A percentile compares a stretch with the other conserved stretches of the same genome.
Evolutionary conservation across 345 rosid species (phyloP).

Genomic region (Lumnitzera racemosa): DNA sequence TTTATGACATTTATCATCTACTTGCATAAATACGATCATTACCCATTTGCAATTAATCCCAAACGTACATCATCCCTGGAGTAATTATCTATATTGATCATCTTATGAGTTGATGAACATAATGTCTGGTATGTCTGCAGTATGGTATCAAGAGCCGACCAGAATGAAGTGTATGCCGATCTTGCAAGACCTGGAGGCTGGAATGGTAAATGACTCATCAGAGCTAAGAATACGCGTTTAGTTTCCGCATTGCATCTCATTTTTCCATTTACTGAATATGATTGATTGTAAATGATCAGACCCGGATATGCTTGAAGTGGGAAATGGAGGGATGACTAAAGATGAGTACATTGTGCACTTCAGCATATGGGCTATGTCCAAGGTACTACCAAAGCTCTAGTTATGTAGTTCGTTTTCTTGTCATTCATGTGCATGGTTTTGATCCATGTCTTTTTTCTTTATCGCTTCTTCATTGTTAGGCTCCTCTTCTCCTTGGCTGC

Average conservation of each 20-base stretch:
- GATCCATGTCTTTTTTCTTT: neutral
- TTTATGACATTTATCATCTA: too few species aligned
- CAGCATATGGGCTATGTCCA: constrained; percentile 92
- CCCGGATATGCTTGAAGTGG: constrained; percentile 99
- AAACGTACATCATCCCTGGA: too few species aligned
- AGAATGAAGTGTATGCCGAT: constrained; percentile 70
- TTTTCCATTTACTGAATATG: too few species aligned
- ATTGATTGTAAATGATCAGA: constrained; percentile 27
- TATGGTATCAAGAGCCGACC: constrained; percentile 63
- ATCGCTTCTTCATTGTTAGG: constrained; percentile 8
- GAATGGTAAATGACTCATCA: constrained; percentile 45
- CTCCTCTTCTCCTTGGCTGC: constrained; percentile 42
- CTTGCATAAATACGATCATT: too few species aligned
- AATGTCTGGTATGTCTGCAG: constrained; percentile 24
- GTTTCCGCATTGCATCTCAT: too few species aligned
- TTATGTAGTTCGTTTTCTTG: too few species aligned
- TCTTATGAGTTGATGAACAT: neutral
- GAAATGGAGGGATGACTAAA: constrained; percentile 92
- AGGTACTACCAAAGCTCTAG: constrained; percentile 24
- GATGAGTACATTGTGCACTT: constrained; percentile 82
- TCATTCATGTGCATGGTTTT: neutral
- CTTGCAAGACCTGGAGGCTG: constrained; percentile 93
- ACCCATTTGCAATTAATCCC: too few species aligned
- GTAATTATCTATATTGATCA: neutral
- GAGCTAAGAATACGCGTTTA: too few species aligned